Evolutionary conservation across 371 early-diverging fungal genomes (phyloP).

Genomic region (Mucor sp.): DNA sequence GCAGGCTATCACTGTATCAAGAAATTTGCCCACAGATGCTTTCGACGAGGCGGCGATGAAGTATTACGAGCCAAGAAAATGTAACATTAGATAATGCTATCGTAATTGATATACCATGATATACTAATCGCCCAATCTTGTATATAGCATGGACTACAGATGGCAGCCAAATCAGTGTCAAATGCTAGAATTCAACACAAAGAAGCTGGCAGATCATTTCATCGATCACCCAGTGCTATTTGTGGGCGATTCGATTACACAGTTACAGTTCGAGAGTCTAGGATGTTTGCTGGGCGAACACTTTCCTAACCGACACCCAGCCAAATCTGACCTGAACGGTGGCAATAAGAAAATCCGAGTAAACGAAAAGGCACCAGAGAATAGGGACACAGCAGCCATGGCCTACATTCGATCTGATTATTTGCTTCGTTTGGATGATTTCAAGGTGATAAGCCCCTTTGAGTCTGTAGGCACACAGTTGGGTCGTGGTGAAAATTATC

Average conservation of each 20-base stretch:
- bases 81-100: slow-evolving; percentile 19
- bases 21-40: slow-evolving; percentile 51
- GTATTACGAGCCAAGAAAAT: slow-evolving; percentile 32
- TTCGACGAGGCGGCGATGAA: slow-evolving; percentile 32
- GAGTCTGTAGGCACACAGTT: slow-evolving; percentile 38
- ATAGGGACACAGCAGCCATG: slow-evolving; percentile 31
- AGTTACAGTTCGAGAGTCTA: slow-evolving; percentile 49
- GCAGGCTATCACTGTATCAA: slow-evolving; percentile 38
- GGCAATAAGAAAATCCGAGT: slow-evolving; percentile 33
- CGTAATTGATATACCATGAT: neutral
- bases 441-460: slow-evolving; percentile 39
- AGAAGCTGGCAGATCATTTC: slow-evolving; percentile 31
- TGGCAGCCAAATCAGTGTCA: slow-evolving; percentile 42
- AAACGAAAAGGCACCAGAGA: slow-evolving; percentile 12
- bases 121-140: neutral
- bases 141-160: slow-evolving; percentile 36
- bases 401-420: slow-evolving; percentile 42
- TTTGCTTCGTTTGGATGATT: slow-evolving; percentile 42
- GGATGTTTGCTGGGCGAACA: slow-evolving; percentile 39
- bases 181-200: slow-evolving; percentile 29
- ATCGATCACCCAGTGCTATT: slow-evolving; percentile 39
- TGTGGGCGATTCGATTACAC: slow-evolving; percentile 52
- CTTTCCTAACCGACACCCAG: slow-evolving; percentile 16
- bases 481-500: slow-evolving; percentile 47
- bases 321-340: slow-evolving; percentile 26